Base-by-base conservation (phyloP, 768 basidiomycete genomes). In the Pisolithus orientalis region DNA sequence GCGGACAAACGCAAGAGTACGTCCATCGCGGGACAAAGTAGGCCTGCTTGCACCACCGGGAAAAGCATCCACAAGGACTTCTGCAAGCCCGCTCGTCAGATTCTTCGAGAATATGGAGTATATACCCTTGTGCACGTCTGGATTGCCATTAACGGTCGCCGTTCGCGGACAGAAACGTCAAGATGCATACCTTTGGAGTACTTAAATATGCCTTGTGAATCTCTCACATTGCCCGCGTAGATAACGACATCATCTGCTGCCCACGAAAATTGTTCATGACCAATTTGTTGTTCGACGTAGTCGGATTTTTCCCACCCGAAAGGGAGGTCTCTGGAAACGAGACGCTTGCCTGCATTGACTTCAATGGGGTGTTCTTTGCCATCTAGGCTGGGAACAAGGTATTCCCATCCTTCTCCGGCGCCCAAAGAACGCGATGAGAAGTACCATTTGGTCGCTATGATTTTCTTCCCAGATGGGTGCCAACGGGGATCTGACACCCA, bases 391-490 rank as follows among this genome's bases (percentile, higher is more conserved):
- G 83, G 83, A 25, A 84, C 72, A 6, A 65, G 44, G 54, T 83
- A 88, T 61, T 80, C 75, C 87, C 86, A 88, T 39, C 80, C 83
- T 71, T 88, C 87, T 2, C 84, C 85, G 1, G 84, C 85, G 34
- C 83, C 84, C 31, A 87, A 70, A 47, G 81, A 83, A 6, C 86
- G 79, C 4, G 47, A 56, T 5, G 80, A 80, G 25, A 81, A 86
- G 56, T 86, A 87, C 85, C 86, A 86, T 62, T 88, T 88, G 10
- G 85, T 87, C n/a, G 85, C 84, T 49, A 88, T 69, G 16, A 88
- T 65, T 57, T 75, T 81, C 29, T 65, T 58, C 1, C 83, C 83
- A 9, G 79, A 80, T 4, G 85, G 82, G 59, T 89, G 84, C 72
- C 85, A 87, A 43, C 83, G 79, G 5, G 84, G 74, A 52, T 87